phyloP scores from a whole-genome alignment of 192 early-diverging fungal species.

The Dissophora globulifera region DNA sequence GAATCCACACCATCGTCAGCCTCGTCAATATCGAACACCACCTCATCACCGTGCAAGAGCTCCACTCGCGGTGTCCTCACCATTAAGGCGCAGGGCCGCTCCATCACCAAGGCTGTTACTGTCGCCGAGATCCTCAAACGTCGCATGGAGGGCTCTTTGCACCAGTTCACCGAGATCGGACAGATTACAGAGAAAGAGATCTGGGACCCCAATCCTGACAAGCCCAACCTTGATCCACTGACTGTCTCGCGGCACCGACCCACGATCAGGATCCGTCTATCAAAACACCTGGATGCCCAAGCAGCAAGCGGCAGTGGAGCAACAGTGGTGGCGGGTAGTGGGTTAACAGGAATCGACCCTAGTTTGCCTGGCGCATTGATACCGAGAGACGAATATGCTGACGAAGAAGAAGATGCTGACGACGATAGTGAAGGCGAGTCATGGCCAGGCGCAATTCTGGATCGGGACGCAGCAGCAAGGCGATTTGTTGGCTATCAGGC shows the following conservation, averaged over 20 bases:
- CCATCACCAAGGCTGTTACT: constrained; percentile 71
- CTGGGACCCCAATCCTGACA: constrained; percentile 46
- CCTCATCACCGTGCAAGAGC: constrained; percentile 3
- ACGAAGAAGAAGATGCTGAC: constrained; percentile 12
- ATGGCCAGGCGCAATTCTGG: constrained; percentile 47
- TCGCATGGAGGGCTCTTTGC: constrained; percentile 57
- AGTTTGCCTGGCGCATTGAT: constrained; percentile 27
- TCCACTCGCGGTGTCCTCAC: constrained; percentile 28
- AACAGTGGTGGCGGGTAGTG: no score
- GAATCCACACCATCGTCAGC: neutral
- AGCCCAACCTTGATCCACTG: constrained; percentile 33
- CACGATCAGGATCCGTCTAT: constrained; percentile 41
- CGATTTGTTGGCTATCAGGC: constrained; percentile 46
- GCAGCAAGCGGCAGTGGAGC: no score
- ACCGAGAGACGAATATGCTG: constrained; percentile 29
- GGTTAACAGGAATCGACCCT: constrained; percentile 8
- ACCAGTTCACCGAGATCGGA: constrained; percentile 67
- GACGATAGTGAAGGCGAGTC: constrained; percentile 10
- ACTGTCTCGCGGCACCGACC: constrained; percentile 40
- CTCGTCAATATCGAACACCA: neutral
- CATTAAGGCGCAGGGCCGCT: constrained; percentile 57
- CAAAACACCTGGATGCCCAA: constrained; percentile 13
- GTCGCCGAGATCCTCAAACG: constrained; percentile 76
- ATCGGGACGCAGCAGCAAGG: constrained; percentile 38
- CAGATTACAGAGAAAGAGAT: constrained; percentile 44